These are phyloP conservation scores for Dillenia turbinata DNA, from an alignment of 164 flowering plant genomes.

Conservation along the genomic window DNA sequence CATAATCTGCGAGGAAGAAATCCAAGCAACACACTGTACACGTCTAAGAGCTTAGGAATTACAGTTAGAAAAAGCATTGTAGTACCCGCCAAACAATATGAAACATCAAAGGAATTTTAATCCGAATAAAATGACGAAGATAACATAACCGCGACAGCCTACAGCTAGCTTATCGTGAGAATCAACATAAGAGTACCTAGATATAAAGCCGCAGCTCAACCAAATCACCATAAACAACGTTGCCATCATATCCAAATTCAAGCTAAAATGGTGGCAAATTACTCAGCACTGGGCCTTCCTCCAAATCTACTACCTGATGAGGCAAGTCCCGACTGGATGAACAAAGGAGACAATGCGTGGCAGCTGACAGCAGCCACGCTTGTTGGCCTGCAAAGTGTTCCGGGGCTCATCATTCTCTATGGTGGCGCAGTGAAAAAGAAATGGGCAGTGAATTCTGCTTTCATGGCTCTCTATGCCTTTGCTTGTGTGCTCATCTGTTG, in stretches of 20 bases:
- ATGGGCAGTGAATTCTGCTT: slow-evolving; percentile 42
- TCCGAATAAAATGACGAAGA: slow-evolving; percentile 1
- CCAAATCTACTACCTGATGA: slow-evolving; percentile 14
- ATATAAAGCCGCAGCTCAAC: neutral
- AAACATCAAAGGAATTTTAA: neutral
- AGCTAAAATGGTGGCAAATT: neutral
- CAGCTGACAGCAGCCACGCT: slow-evolving; percentile 41
- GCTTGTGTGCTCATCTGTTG: slow-evolving; percentile 34
- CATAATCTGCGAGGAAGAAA: too few species aligned
- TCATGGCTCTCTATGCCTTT: slow-evolving; percentile 40
- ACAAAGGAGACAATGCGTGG: slow-evolving; percentile 47
- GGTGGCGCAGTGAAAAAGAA: slow-evolving; percentile 41
- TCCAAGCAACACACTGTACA: too few species aligned
- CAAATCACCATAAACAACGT: neutral
- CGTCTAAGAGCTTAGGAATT: slow-evolving; percentile 1
- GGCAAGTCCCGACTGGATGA: slow-evolving; percentile 37
- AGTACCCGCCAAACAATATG: slow-evolving; percentile 12
- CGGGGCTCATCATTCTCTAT: slow-evolving; percentile 38
- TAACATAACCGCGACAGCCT: slow-evolving; percentile 10
- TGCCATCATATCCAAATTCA: neutral
- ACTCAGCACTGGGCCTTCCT: slow-evolving; percentile 9
- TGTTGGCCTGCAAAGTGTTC: slow-evolving; percentile 43
- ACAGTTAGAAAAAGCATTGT: slow-evolving; percentile 8
- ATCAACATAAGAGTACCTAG: slow-evolving; percentile 12
- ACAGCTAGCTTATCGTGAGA: slow-evolving; percentile 23